Evolutionary conservation across 2,329 filamentous ascomycete genomes (phyloP).

Genomic region (Colletotrichum salicis): DNA sequence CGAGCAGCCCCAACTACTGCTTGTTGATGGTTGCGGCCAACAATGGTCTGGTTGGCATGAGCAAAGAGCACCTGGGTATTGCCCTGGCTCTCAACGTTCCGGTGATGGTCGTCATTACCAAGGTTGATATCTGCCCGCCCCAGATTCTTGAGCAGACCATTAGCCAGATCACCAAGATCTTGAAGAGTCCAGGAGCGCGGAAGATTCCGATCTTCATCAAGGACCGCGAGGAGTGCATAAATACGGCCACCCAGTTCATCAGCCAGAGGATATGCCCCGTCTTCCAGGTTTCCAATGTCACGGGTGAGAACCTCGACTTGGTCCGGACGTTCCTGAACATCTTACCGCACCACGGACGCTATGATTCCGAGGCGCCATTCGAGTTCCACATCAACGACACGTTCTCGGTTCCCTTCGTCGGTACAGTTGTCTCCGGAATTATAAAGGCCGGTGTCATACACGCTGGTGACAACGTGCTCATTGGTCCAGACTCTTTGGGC

Average conservation of each 20-base stretch:
- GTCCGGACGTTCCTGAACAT: slow-evolving; percentile 96
- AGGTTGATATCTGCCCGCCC: slow-evolving; percentile 97
- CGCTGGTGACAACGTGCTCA: slow-evolving; percentile 86
- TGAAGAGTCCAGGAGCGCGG: slow-evolving; percentile 91
- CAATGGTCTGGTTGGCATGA: slow-evolving; percentile 97
- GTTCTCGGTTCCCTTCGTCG: slow-evolving; percentile 96
- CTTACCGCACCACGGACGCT: slow-evolving; percentile 91
- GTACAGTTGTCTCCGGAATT: slow-evolving; percentile 94
- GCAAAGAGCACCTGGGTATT: slow-evolving; percentile 96
- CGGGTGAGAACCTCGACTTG: slow-evolving; percentile 88
- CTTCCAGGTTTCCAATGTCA: slow-evolving; percentile 98
- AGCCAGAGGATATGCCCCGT: slow-evolving; percentile 95
- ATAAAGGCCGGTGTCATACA: slow-evolving; percentile 90
- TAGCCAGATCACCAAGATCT: slow-evolving; percentile 87
- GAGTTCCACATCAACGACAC: slow-evolving; percentile 98
- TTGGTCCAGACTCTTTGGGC: slow-evolving; percentile 90
- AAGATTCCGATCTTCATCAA: slow-evolving; percentile 98
- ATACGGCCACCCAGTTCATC: slow-evolving; percentile 95
- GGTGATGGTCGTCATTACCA: slow-evolving; percentile 97
- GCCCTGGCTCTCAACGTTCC: slow-evolving; percentile 94
- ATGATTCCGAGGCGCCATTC: slow-evolving; percentile 87
- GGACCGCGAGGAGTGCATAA: slow-evolving; percentile 88
- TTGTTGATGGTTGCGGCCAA: slow-evolving; percentile 98
- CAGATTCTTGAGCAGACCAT: slow-evolving; percentile 95
- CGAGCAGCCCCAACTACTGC: slow-evolving; percentile 96